phyloP scores from a whole-genome alignment of 352 stramenopile species.

The Pythium dissimile region DNA sequence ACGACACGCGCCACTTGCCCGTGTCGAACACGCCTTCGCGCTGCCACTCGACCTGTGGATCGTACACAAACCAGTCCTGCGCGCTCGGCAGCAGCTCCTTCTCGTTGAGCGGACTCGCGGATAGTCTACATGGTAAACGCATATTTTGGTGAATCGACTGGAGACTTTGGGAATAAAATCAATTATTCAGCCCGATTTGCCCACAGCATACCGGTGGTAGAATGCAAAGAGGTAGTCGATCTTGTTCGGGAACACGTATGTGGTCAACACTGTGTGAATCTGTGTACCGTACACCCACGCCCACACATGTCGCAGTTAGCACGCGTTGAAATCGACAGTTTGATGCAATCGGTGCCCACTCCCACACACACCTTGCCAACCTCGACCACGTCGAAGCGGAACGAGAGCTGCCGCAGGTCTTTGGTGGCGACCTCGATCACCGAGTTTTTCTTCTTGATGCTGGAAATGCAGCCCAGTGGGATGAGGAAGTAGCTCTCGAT shows the following conservation, averaged over 20 bases:
- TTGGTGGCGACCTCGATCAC: conserved; percentile 79
- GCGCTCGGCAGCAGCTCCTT: conserved; percentile 47
- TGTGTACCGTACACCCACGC: conserved; percentile 24
- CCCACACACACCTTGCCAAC: conserved; percentile 56
- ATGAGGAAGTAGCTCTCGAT: conserved; percentile 78
- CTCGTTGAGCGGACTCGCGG: conserved; percentile 38
- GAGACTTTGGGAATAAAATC: neutral
- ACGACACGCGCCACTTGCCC: conserved; percentile 58
- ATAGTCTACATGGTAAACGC: conserved; percentile 27
- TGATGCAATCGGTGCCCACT: no score
- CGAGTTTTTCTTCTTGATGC: conserved; percentile 78
- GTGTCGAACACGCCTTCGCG: conserved; percentile 71
- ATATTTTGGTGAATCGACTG: neutral
- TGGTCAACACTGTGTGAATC: conserved; percentile 76
- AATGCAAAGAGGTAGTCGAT: conserved; percentile 85
- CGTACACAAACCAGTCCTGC: conserved; percentile 71
- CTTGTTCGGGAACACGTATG: conserved; percentile 82
- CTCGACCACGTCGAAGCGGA: conserved; percentile 73
- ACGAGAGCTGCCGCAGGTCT: conserved; percentile 70
- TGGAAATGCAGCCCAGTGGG: conserved; percentile 64
- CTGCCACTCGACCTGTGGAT: conserved; percentile 61
- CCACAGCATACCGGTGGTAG: conserved; percentile 50
- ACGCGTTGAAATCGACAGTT: neutral
- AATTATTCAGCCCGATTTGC: no score
- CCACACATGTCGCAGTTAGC: neutral